Evolutionary conservation across 2,329 filamentous ascomycete species (phyloP).

Genomic region (Aspergillus sojae): DNA sequence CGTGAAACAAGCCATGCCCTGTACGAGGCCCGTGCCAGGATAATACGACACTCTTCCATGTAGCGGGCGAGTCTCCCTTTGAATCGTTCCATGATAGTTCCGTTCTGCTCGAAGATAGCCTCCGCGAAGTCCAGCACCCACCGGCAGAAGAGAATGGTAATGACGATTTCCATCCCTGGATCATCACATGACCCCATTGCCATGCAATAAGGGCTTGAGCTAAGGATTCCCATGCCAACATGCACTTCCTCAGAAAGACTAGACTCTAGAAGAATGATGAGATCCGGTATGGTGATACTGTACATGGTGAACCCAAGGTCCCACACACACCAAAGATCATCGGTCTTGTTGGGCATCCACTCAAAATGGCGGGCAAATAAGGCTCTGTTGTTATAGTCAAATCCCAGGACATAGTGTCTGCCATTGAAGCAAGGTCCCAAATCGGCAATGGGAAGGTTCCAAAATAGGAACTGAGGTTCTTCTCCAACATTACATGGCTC

Average conservation of each 20-base stretch:
- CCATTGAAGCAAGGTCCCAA: slow-evolving; percentile 18
- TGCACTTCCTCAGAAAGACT: slow-evolving; percentile 21
- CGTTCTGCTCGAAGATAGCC: slow-evolving; percentile 19
- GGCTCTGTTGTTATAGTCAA: slow-evolving; percentile 24
- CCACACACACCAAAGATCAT: slow-evolving; percentile 32
- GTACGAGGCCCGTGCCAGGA: slow-evolving; percentile 30
- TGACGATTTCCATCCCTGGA: slow-evolving; percentile 36
- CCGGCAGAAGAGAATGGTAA: slow-evolving; percentile 33
- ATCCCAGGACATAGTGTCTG: slow-evolving; percentile 31
- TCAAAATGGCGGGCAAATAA: slow-evolving; percentile 32
- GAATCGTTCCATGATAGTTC: slow-evolving; percentile 10
- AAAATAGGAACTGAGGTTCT: slow-evolving; percentile 24
- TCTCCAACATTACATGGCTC: slow-evolving; percentile 15
- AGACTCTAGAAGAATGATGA: slow-evolving; percentile 24
- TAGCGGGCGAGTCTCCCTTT: slow-evolving; percentile 15
- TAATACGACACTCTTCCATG: slow-evolving; percentile 28
- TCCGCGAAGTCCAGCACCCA: slow-evolving; percentile 34
- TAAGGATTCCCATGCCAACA: slow-evolving; percentile 28
- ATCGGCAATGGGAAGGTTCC: slow-evolving; percentile 28
- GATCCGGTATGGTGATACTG: slow-evolving; percentile 23
- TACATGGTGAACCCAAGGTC: slow-evolving; percentile 27
- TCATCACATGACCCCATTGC: slow-evolving; percentile 22
- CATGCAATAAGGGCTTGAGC: slow-evolving; percentile 23
- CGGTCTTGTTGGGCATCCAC: slow-evolving; percentile 24
- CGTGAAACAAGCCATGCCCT: slow-evolving; percentile 32